Base-by-base conservation (phyloP, 768 basidiomycete genomes). In the Daedaleopsis nitida region DNA sequence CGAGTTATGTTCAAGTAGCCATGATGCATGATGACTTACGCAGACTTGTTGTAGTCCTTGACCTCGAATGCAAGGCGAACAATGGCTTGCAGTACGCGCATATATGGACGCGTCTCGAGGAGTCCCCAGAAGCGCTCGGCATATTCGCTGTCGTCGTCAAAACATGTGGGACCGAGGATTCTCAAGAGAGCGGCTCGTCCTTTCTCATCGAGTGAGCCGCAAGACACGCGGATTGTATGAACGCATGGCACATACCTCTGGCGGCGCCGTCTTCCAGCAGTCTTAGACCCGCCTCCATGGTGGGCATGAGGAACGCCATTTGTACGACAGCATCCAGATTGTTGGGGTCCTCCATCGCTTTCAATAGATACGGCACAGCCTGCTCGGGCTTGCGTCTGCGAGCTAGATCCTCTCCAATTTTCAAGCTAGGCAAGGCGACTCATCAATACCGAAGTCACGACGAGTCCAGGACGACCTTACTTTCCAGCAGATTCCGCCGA, bases 81-180 rank as follows among this genome's bases (percentile, higher is more conserved):
- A 10, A 76, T 69, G 1, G 76, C 75, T 56, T 76, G 74, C 9
- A 80, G 67, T 9, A 80, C 70, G 10, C 80, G 77, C 77, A 81
- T 80, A 63, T 81, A 81, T 8, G 79, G 81, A 0, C 80, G 71
- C 8, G 80, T 79, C 60, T 76, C 73, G 8, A 77, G 45, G 9
- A 80, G 66, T 16, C 61, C 60, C 74, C 75, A 77, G 63, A 79
- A 82, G 7, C 67, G 62, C 10, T 77, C 78, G 6, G 76, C 75
- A 24, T 68, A 54, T 9, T 69, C 63, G 7, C 74, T 66, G n/a
- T 66, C 66, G 54, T 77, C 77, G n/a, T 77, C 72, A 59, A 82
- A 81, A 57, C 71, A 75, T 13, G 73, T 64, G 1, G 68, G 52
- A 2, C 78, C 75, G 3, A 79, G 63, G 19, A 60, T 58, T 11